phyloP scores from a whole-genome alignment of 306 rosid species.

The Vachellia pachyceras region DNA sequence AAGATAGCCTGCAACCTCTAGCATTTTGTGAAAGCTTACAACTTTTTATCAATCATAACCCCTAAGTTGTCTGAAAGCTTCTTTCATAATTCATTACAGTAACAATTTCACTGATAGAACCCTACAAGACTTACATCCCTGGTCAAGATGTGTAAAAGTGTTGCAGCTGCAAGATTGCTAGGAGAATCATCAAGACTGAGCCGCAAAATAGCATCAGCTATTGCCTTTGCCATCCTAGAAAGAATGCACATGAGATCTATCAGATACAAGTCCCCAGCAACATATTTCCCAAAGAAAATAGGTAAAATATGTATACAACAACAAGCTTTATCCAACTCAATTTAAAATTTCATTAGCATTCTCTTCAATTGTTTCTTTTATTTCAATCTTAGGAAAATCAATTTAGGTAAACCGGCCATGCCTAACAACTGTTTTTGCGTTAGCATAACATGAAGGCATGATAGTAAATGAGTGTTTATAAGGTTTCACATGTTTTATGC shows the following conservation, averaged over 20 bases:
- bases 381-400: neutral
- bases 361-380: neutral
- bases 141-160: conserved; percentile 84
- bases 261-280: conserved; percentile 27
- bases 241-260: conserved; percentile 36
- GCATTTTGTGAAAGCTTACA: neutral
- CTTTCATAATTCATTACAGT: conserved; percentile 35
- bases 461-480: neutral
- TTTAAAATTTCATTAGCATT: neutral
- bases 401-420: neutral
- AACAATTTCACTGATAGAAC: conserved; percentile 25
- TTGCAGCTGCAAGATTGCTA: conserved; percentile 90
- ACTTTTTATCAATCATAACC: neutral
- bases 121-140: conserved; percentile 76
- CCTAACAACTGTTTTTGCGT: neutral
- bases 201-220: conserved; percentile 78
- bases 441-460: neutral
- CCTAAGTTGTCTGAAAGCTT: conserved; percentile 20
- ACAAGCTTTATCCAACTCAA: neutral
- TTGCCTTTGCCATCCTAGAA: conserved; percentile 89
- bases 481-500: neutral
- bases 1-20: neutral
- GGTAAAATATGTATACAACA: neutral
- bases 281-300: neutral
- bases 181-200: conserved; percentile 84